Evolutionary conservation across 305 asterid species (phyloP).

Genomic region (Plantago lanceolata): DNA sequence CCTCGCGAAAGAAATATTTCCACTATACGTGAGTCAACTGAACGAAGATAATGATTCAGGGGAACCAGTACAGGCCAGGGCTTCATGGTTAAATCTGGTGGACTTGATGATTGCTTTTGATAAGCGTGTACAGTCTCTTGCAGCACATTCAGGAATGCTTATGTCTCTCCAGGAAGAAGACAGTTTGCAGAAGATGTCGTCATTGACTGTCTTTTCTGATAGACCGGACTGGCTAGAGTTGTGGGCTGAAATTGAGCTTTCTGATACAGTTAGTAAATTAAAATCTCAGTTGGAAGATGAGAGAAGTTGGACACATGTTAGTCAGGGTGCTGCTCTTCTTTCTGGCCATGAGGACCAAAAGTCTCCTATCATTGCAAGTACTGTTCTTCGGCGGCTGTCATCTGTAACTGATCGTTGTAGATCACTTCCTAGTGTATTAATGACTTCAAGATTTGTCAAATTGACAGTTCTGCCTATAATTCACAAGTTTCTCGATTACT

Average conservation of each 20-base stretch:
- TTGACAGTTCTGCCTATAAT: constrained; percentile 53
- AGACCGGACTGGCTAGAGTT: constrained; percentile 94
- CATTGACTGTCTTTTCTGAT: constrained; percentile 72
- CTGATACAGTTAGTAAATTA: constrained; percentile 51
- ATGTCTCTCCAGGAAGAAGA: constrained; percentile 60
- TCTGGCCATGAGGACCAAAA: constrained; percentile 60
- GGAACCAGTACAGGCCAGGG: constrained; percentile 47
- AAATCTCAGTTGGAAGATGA: constrained; percentile 61
- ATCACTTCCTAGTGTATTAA: constrained; percentile 58
- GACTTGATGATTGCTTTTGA: constrained; percentile 84
- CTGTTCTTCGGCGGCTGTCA: constrained; percentile 48
- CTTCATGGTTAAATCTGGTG: constrained; percentile 72
- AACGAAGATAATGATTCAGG: constrained; percentile 50
- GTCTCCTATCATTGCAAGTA: constrained; percentile 58
- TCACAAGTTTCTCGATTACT: constrained; percentile 46
- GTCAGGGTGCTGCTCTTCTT: constrained; percentile 35
- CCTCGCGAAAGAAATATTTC: constrained; percentile 78
- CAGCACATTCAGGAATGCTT: constrained; percentile 62
- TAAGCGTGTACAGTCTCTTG: constrained; percentile 60
- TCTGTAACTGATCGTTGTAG: constrained; percentile 70
- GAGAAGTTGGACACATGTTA: constrained; percentile 54
- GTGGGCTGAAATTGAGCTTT: constrained; percentile 82
- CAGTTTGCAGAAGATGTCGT: constrained; percentile 56
- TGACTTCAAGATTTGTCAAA: constrained; percentile 69
- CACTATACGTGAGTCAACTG: constrained; percentile 48